Evolutionary conservation across 345 rosid genomes (phyloP).

Genomic region (Hibiscus mutabilis): DNA sequence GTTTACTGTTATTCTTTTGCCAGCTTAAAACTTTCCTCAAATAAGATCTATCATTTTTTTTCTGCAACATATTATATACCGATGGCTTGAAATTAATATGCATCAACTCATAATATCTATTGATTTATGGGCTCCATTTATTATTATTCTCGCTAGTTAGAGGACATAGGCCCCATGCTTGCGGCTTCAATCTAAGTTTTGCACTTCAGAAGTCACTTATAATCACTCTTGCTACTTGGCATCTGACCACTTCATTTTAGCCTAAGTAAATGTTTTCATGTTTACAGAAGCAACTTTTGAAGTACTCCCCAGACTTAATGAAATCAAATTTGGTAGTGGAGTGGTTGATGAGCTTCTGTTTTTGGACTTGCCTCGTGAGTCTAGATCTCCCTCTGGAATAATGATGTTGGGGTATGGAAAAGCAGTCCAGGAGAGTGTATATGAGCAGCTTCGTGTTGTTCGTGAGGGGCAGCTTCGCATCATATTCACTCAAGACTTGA

Average conservation of each 20-base stretch:
- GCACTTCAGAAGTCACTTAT: neutral
- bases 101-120: neutral
- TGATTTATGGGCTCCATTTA: too few relatives aligned
- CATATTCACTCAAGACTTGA: conserved; percentile 77
- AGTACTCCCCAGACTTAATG: conserved; percentile 89
- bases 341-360: conserved; percentile 92
- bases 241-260: neutral
- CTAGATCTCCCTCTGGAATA: conserved; percentile 64
- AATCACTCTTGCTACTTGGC: neutral
- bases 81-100: neutral
- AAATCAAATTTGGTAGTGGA: conserved; percentile 94
- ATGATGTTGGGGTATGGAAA: conserved; percentile 84
- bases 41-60: neutral
- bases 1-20: neutral
- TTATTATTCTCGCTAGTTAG: too few relatives aligned
- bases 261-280: conserved; percentile 1
- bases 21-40: neutral
- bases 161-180: neutral
- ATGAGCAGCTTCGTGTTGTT: conserved; percentile 94
- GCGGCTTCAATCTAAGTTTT: neutral
- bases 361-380: conserved; percentile 78
- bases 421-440: conserved; percentile 95
- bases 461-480: conserved; percentile 97
- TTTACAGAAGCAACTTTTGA: conserved; percentile 92
- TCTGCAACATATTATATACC: neutral